Evolutionary conservation across 129 eudicot genomes (phyloP).

Genomic region (Pulicaria dysenterica): DNA sequence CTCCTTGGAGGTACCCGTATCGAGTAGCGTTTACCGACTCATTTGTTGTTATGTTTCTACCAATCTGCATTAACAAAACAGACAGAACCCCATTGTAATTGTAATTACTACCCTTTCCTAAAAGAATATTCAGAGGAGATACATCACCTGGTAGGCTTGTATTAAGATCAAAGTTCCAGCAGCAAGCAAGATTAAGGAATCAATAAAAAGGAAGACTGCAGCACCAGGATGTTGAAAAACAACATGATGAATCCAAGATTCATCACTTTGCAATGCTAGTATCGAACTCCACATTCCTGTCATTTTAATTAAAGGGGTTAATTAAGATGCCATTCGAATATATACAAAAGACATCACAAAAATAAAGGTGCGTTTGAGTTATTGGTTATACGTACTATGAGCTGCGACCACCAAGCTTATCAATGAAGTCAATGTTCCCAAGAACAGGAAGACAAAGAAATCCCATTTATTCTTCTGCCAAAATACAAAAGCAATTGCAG

Average conservation of each 20-base stretch:
- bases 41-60: conserved; percentile 86
- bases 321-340: conserved; percentile 18
- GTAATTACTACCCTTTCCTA: background rate
- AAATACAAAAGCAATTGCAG: conserved; percentile 13
- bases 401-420: conserved; percentile 55
- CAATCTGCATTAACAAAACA: conserved; percentile 58
- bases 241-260: conserved; percentile 69
- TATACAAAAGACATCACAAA: background rate
- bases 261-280: conserved; percentile 50
- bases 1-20: conserved; percentile 79
- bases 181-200: conserved; percentile 61
- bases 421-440: conserved; percentile 68
- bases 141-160: conserved; percentile 67
- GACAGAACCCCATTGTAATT: conserved; percentile 14
- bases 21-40: conserved; percentile 70
- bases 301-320: background rate
- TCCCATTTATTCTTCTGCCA: conserved; percentile 94
- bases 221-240: conserved; percentile 68
- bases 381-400: conserved; percentile 56
- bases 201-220: conserved; percentile 61
- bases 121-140: conserved; percentile 24
- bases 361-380: background rate
- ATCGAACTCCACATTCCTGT: conserved; percentile 74
- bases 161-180: conserved; percentile 57
- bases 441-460: conserved; percentile 65